Evolutionary conservation across 192 early-diverging fungal genomes (phyloP), one percentile per base, ranked within the genome.

Genomic region (Radiomyces spectabilis): DNA sequence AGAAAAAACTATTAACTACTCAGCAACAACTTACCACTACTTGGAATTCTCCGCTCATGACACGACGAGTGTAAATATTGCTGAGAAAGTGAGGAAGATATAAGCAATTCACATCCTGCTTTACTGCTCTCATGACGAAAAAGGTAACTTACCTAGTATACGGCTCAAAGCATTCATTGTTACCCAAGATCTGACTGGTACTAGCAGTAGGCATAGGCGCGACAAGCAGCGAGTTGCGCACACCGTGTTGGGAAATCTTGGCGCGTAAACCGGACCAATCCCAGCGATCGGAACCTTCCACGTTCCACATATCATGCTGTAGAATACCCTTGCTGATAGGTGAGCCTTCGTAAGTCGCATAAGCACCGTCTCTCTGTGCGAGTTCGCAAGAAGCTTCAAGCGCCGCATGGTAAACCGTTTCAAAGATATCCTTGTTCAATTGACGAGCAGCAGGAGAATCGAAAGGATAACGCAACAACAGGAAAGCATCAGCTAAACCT

Each of bases 191-290:
- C 73, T 98, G 95, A 15, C 87, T 91, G 5, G 95, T 98, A 7
- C 89, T 92, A 1, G 95, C 95, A 0, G 95, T 98, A 1, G 95
- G 95, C 95, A 98, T 98, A 0, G 95, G 95, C 29, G 94, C 94
- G 2, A 97, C 84, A 16, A 98, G 72, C 16, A 98, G 75, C 27
- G 89, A 92, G 82, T 98, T 98, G 55, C 94, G 85, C 16, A 94
- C 85, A 39, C 95, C 95, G 54, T 84, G 73, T 58, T 87, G 53
- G 2, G 82, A 78, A 55, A 98, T 89, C 43, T 82, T 76, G 24
- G 73, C 74, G 27, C 92, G 87, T 24, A 98, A 80, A 21, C 53
- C 69, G 44, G 77, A 74, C 95, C 95, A 98, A 79, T 98, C 88
- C 90, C 89, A 93, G 33, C 81, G 76, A 59, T 93, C 88, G 19